Evolutionary conservation across 257 asterid species (phyloP).

Genomic region (Forsythia viridissima): DNA sequence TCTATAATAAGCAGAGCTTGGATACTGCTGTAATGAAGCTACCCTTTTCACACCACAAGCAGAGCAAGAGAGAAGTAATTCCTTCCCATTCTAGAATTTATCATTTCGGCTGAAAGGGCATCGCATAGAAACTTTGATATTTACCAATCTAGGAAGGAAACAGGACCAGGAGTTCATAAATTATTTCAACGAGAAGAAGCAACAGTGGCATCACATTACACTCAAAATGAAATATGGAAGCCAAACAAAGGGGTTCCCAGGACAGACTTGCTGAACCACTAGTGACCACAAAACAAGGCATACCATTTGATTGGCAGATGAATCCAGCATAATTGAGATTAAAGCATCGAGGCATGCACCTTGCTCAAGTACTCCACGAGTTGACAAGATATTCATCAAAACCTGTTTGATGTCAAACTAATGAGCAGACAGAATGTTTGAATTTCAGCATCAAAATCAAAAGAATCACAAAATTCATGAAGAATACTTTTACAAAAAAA

Average conservation of each 20-base stretch:
- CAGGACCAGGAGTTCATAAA: background rate
- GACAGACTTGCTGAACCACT: slow-evolving; percentile 3
- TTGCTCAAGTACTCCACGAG: slow-evolving; percentile 91
- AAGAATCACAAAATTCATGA: background rate
- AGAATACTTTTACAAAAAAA: background rate
- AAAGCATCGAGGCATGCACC: slow-evolving; percentile 95
- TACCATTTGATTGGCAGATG: slow-evolving; percentile 93
- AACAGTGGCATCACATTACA: background rate
- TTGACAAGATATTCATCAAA: slow-evolving; percentile 78
- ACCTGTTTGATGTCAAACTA: slow-evolving; percentile 50
- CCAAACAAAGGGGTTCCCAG: background rate
- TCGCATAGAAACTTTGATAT: background rate
- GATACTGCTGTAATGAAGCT: too few species aligned
- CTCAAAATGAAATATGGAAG: background rate
- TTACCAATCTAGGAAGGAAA: background rate
- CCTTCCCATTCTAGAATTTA: background rate
- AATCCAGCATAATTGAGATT: slow-evolving; percentile 90
- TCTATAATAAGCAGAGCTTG: background rate
- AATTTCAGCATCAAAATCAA: background rate
- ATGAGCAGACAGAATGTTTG: slow-evolving; percentile 15
- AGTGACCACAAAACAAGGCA: slow-evolving; percentile 18
- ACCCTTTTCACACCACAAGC: background rate
- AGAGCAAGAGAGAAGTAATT: background rate
- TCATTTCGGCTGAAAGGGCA: background rate
- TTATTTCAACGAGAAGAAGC: background rate